A percentile compares a stretch with the other conserved stretches of the same genome.
phyloP scores from a whole-genome alignment of 2,329 filamentous ascomycete genomes.

The Mycosphaerella arachidis region DNA sequence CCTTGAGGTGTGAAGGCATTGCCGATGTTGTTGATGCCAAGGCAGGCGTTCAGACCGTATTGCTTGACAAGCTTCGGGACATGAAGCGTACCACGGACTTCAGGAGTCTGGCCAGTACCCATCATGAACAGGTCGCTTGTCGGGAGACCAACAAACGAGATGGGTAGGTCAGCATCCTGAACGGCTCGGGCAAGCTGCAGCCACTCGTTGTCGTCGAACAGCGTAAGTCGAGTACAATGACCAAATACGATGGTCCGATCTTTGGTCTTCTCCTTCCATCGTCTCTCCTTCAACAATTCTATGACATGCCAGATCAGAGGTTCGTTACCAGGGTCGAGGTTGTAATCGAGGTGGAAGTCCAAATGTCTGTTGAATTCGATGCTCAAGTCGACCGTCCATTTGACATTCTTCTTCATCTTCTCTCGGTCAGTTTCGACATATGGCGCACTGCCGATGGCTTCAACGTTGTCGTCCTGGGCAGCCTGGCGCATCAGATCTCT shows the following conservation, averaged over 20 bases:
- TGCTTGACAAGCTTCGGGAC: slow-evolving; percentile 57
- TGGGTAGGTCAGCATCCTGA: slow-evolving; percentile 47
- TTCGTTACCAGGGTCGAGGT: slow-evolving; percentile 49
- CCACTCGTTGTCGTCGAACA: slow-evolving; percentile 52
- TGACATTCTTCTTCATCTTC: slow-evolving; percentile 54
- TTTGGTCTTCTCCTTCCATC: slow-evolving; percentile 46
- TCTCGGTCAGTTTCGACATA: slow-evolving; percentile 58
- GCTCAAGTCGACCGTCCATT: slow-evolving; percentile 58
- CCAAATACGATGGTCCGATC: slow-evolving; percentile 56
- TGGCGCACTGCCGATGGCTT: slow-evolving; percentile 63
- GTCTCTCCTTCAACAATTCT: slow-evolving; percentile 43
- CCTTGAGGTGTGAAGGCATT: slow-evolving; percentile 72
- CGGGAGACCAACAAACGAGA: slow-evolving; percentile 65
- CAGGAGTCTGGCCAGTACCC: slow-evolving; percentile 37
- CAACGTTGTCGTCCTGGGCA: slow-evolving; percentile 42
- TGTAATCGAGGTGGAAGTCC: slow-evolving; percentile 70
- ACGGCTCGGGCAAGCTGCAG: slow-evolving; percentile 46
- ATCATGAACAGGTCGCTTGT: slow-evolving; percentile 73
- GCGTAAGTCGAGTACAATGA: slow-evolving; percentile 63
- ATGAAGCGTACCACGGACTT: slow-evolving; percentile 56
- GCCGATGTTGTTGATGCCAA: slow-evolving; percentile 68
- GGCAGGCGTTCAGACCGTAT: slow-evolving; percentile 54
- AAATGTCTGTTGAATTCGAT: slow-evolving; percentile 52
- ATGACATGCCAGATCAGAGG: slow-evolving; percentile 55
- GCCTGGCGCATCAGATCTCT: slow-evolving; percentile 48